Evolutionary conservation across 208 protist genomes (phyloP).

Genomic region (Leishmania braziliensis): DNA sequence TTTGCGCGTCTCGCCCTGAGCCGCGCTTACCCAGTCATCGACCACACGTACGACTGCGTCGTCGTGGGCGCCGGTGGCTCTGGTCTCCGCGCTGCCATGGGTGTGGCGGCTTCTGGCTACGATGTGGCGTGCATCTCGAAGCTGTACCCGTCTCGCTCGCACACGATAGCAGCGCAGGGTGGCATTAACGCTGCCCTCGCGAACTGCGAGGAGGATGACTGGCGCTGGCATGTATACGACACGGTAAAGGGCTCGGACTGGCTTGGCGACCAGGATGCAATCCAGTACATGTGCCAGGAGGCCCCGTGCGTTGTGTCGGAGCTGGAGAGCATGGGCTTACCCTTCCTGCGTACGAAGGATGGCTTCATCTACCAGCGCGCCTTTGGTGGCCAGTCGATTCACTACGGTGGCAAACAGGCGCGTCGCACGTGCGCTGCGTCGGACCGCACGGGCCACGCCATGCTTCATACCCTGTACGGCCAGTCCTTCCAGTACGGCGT

Average conservation of each 20-base stretch:
- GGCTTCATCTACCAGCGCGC: slow-evolving; percentile 99
- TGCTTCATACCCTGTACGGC: slow-evolving; percentile 99
- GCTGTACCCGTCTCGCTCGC: slow-evolving; percentile 99
- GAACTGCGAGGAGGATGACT: slow-evolving; percentile 99
- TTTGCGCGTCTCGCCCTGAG: slow-evolving; percentile 61
- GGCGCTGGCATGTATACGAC: slow-evolving; percentile 99
- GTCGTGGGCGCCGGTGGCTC: slow-evolving; percentile 99
- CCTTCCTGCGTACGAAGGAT: slow-evolving; percentile 98
- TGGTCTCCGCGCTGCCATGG: slow-evolving; percentile 97
- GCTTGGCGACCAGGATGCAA: slow-evolving; percentile 99
- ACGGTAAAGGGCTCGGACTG: slow-evolving; percentile 99
- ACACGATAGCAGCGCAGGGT: slow-evolving; percentile 99
- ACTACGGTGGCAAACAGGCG: slow-evolving; percentile 98
- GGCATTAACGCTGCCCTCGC: slow-evolving; percentile 99
- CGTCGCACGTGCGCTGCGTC: slow-evolving; percentile 97
- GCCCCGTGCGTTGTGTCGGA: slow-evolving; percentile 93
- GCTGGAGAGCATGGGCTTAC: slow-evolving; percentile 98
- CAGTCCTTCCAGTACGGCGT: slow-evolving; percentile 96
- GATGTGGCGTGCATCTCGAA: slow-evolving; percentile 98
- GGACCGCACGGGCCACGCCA: slow-evolving; percentile 98
- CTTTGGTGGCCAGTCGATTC: slow-evolving; percentile 98
- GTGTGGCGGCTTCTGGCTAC: slow-evolving; percentile 97
- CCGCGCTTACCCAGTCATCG: slow-evolving; percentile 95
- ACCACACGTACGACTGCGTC: slow-evolving; percentile 99
- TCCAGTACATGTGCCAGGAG: slow-evolving; percentile 99